phyloP scores from a whole-genome alignment of 345 rosid genomes.

The Leavenworthia alabamica region DNA sequence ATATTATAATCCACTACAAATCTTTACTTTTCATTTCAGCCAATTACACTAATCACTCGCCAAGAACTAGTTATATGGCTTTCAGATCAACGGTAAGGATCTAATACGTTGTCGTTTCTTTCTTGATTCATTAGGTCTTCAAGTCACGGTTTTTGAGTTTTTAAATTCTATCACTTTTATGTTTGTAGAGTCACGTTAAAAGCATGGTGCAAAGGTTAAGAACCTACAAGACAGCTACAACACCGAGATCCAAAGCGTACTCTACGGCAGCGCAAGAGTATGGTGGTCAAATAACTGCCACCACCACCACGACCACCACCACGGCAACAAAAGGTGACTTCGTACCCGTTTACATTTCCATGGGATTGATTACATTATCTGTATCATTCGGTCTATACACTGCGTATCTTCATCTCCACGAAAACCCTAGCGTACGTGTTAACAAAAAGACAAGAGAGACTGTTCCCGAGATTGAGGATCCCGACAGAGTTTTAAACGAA shows the following conservation, averaged over 20 bases:
- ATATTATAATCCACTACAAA: not conserved
- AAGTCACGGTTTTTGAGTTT: too few species aligned
- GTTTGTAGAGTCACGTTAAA: conserved; percentile 39
- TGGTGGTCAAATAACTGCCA: not conserved
- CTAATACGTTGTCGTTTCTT: not conserved
- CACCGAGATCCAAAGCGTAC: conserved; percentile 33
- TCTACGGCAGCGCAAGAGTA: conserved; percentile 22
- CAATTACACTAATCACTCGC: not conserved
- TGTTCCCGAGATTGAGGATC: conserved; percentile 67
- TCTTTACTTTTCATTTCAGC: too few species aligned
- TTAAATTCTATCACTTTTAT: not conserved
- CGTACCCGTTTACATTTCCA: conserved; percentile 37
- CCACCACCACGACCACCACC: not conserved
- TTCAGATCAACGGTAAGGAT: conserved; percentile 36
- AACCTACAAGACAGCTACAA: conserved; percentile 34
- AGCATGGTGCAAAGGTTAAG: conserved; percentile 26
- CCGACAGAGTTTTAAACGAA: conserved; percentile 45
- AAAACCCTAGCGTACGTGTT: conserved; percentile 56
- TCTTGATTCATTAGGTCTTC: not conserved
- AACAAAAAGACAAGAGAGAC: conserved; percentile 66
- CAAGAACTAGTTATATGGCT: conserved; percentile 32
- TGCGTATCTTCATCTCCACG: conserved; percentile 46
- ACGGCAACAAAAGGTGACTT: conserved; percentile 34
- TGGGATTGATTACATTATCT: conserved; percentile 45
- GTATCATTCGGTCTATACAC: conserved; percentile 49